Base-by-base conservation (phyloP, 805 yeast species). In the Brettanomyces nanus region DNA sequence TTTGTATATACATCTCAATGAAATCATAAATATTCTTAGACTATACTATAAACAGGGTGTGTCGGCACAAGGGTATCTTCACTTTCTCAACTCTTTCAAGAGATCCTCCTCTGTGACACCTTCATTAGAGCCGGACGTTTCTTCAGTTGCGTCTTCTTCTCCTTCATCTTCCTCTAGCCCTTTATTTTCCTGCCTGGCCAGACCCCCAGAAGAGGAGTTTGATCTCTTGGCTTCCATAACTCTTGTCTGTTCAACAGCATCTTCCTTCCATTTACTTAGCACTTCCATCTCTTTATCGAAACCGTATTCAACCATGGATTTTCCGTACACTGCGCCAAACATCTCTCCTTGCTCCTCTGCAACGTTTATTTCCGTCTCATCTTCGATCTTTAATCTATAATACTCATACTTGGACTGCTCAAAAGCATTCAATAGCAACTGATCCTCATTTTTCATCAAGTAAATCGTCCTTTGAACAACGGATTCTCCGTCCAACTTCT, bases 401-500 rank as follows among this genome's bases (percentile, higher is more conserved):
- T 85, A 92, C 61, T 92, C 97, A 46, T 74, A 77, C 48, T 95
- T 72, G 3, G 97, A 86, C 52, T 75, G 74, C 52, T 85, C 90
- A 55, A 90, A 92, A 0, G 95, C 94, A 14, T 75, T 76, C 33
- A 71, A 56, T 20, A 80, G 53, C 28, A 65, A 56, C 45, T 61
- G 40, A 33, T 62, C 42, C 23, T 50, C 35, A 11, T 59, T 60
- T 18, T 66, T 59, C 37, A 75, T 52, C 29, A 84, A 53, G 54
- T 71, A 77, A 31, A 82, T 41, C 1, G 89, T 71, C 57, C 92
- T 71, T 56, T 81, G 90, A 2, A 83, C 86, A 6, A 84, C 92
- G 42, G 77, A 72, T 61, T 92, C 98, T 43, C 97, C 97, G 52
- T 86, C 95, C 27, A 92, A 66, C 18, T 80, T 81, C 55, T 80